Percentiles rank a stretch among this genome's conserved stretches.
Conservation (phyloP, 305 asterid genomes). For the Fraxinus dipetala region DNA sequence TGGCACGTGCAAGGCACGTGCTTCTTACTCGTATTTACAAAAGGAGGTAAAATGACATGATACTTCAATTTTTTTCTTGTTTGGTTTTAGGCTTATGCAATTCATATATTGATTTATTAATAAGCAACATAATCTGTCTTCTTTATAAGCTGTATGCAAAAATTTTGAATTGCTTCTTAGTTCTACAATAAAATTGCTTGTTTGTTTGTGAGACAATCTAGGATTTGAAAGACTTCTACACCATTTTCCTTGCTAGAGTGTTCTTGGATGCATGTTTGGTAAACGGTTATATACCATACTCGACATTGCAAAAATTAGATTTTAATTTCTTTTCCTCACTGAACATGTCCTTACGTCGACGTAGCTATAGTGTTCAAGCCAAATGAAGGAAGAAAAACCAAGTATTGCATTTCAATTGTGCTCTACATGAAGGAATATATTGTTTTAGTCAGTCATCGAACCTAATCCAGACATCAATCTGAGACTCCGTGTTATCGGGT, state of each 20-base stretch:
- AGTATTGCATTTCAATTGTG: not conserved
- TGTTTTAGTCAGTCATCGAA: no score
- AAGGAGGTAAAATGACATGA: not conserved
- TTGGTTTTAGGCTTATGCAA: slow-evolving; percentile 9
- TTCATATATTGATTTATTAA: slow-evolving; percentile 19
- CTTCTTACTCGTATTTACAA: not conserved
- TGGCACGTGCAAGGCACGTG: no score
- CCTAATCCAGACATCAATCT: no score
- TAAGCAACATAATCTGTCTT: not conserved
- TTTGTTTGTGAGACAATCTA: not conserved
- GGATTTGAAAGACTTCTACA: not conserved
- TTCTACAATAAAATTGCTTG: not conserved
- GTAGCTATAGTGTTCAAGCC: not conserved
- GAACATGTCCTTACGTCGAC: not conserved
- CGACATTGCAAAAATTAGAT: not conserved
- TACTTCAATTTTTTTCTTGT: not conserved
- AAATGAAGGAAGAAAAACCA: not conserved
- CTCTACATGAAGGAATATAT: no score
- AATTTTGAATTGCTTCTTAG: not conserved
- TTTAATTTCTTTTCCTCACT: no score
- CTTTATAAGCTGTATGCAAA: not conserved
- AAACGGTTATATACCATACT: not conserved
- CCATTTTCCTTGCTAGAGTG: not conserved
- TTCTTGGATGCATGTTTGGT: not conserved
- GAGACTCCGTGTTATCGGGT: no score